Base-by-base conservation (phyloP, 306 rosid genomes). In the Casuarina glauca region DNA sequence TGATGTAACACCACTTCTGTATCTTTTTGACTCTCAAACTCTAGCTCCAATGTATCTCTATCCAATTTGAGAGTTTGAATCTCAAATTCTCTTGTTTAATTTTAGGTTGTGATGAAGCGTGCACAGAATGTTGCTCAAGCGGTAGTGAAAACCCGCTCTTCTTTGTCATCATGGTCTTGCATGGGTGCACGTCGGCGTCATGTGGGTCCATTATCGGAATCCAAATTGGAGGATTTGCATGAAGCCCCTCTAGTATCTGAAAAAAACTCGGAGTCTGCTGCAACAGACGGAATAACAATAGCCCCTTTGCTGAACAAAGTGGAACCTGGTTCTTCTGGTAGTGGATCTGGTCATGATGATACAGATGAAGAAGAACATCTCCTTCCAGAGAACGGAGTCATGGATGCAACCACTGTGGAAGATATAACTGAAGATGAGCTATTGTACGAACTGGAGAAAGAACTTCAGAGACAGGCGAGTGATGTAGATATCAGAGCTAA, bases 111-210 rank as follows among this genome's bases (percentile, higher is more conserved):
- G 76, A 93, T 95, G 90, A 89, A 87, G 86, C 89, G 98, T 57
- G 98, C 98, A 15, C 93, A 93, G 74, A 93, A 92, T 84, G 98
- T 91, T 80, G 98, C 97, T 78, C 84, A 90, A 78, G 97, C 97
- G 72, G 98, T 95, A 72, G 97, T 95, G 36, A 83, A 97, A 75
- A 95, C 96, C 36, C 98, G 92, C 67, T 89, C 98, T 63, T 91
- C 97, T 1, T 73, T 95, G 72, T 82, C 97, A 58, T 91, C 97
- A 1, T 95, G 98, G 98, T 95, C 97, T 63, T 95, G 98, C 89
- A 95, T 95, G 89, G 96, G 93, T 42, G 97, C 96, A 15, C 96
- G 97, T 4, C 92, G 93, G 36, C 95, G 98, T 43, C 88, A 82
- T 74, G 89, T 91, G 41, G 83, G 88, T 74, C 71, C 85, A 44